A percentile compares a stretch with the other conserved stretches of the same genome.
Evolutionary conservation across 176 grass and related monocot genomes (phyloP).

Genomic region (Musa beccarii): DNA sequence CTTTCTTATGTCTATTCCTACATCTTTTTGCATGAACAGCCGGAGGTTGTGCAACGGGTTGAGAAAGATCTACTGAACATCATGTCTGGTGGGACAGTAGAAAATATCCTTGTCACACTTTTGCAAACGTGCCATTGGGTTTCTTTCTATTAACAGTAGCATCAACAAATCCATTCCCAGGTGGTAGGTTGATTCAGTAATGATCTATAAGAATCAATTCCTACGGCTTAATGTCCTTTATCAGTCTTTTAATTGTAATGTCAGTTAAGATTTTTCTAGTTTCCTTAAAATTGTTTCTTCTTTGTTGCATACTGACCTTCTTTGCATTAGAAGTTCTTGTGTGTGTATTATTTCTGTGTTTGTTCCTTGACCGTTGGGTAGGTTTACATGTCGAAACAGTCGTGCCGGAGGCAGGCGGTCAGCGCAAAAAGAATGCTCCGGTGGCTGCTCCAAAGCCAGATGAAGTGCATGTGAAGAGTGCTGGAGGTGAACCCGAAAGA

Average conservation of each 20-base stretch:
- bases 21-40: constrained; percentile 34
- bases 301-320: too few relatives aligned
- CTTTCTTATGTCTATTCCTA: not conserved
- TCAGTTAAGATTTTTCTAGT: not conserved
- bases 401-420: constrained; percentile 34
- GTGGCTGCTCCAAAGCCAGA: constrained; percentile 39
- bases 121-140: too few relatives aligned
- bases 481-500: constrained; percentile 62
- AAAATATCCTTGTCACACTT: constrained; percentile 47
- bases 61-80: constrained; percentile 69
- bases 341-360: not conserved
- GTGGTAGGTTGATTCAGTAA: not conserved
- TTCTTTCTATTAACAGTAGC: not conserved
- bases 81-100: constrained; percentile 54
- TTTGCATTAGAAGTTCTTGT: too few relatives aligned
- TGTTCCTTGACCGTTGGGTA: constrained; percentile 36
- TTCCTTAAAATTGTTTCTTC: not conserved
- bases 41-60: constrained; percentile 68
- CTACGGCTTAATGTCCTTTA: not conserved
- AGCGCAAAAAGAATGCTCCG: constrained; percentile 38
- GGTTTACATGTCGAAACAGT: constrained; percentile 25
- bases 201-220: not conserved
- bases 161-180: not conserved
- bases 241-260: not conserved
- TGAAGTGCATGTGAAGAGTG: constrained; percentile 11